These are phyloP conservation scores for Corniculantispora saksenae DNA, from an alignment of 2,329 filamentous ascomycete genomes.

Conservation along the genomic window DNA sequence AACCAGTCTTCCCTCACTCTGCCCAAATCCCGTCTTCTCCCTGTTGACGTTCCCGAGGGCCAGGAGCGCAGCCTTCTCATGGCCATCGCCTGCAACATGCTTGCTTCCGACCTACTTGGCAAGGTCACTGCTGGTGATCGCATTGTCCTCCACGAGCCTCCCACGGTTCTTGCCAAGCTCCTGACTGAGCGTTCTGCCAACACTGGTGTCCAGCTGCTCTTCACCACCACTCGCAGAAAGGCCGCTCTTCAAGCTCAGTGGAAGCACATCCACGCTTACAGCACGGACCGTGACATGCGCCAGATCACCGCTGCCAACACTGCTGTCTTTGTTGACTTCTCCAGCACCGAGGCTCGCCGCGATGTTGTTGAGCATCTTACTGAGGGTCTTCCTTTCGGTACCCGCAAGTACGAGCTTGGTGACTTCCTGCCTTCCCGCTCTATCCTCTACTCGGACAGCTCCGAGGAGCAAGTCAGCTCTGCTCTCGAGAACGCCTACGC, in stretches of 20 bases:
- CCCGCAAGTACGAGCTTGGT: slow-evolving; percentile 16
- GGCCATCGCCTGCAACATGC: slow-evolving; percentile 18
- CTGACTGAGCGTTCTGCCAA: slow-evolving; percentile 11
- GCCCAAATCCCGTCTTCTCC: slow-evolving; percentile 15
- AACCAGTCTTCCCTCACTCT: slow-evolving; percentile 15
- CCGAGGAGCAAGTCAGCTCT: slow-evolving; percentile 14
- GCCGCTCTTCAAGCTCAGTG: slow-evolving; percentile 14
- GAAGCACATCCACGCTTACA: slow-evolving; percentile 18
- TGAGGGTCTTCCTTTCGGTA: slow-evolving; percentile 16
- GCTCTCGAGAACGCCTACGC: slow-evolving; percentile 11
- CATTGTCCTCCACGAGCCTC: slow-evolving; percentile 19
- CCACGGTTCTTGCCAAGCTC: slow-evolving; percentile 12
- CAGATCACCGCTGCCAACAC: slow-evolving; percentile 18
- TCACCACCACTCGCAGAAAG: slow-evolving; percentile 18
- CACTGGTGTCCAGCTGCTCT: slow-evolving; percentile 14
- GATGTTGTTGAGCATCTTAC: slow-evolving; percentile 18
- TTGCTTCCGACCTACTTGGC: slow-evolving; percentile 12
- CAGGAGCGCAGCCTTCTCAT: slow-evolving; percentile 14
- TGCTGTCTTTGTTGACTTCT: slow-evolving; percentile 17
- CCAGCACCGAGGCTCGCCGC: slow-evolving; percentile 13
- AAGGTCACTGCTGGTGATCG: slow-evolving; percentile 13
- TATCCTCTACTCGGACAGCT: slow-evolving; percentile 17
- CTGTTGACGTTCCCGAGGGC: slow-evolving; percentile 14
- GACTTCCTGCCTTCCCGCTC: slow-evolving; percentile 18
- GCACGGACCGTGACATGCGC: slow-evolving; percentile 16